Conservation (phyloP, 257 asterid genomes). For the Ehretia macrophylla region DNA sequence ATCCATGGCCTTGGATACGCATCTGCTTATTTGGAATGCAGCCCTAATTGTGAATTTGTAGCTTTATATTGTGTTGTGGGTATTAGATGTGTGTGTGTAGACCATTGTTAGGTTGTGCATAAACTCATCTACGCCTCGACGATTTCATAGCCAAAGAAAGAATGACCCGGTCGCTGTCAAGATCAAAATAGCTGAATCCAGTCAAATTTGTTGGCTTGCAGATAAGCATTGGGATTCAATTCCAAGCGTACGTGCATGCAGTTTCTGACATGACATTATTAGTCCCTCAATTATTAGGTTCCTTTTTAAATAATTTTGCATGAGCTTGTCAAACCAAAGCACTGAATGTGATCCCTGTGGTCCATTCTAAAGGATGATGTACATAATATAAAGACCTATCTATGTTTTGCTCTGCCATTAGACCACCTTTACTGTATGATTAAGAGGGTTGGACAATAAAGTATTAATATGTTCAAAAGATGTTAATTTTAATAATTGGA, state of each 20-base stretch:
- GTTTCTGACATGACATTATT: conserved; percentile 17
- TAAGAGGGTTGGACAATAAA: too few species aligned
- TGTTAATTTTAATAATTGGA: too few species aligned
- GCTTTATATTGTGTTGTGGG: too few species aligned
- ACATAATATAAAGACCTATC: too few species aligned
- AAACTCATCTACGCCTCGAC: conserved; percentile 28
- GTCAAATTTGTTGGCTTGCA: conserved; percentile 21
- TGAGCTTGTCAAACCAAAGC: not conserved
- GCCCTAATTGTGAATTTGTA: too few species aligned
- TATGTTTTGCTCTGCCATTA: too few species aligned
- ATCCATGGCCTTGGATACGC: too few species aligned
- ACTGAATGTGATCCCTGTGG: not conserved
- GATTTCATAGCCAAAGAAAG: conserved; percentile 29
- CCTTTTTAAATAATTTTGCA: not conserved
- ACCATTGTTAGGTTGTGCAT: conserved; percentile 31
- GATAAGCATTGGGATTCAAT: conserved; percentile 5
- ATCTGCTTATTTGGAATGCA: not conserved
- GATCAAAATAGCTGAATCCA: conserved; percentile 7
- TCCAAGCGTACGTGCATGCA: conserved; percentile 1
- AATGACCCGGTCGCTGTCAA: conserved; percentile 29
- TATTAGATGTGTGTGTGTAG: conserved; percentile 34
- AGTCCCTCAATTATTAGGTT: conserved; percentile 14
- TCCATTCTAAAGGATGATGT: too few species aligned
- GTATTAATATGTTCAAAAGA: too few species aligned
- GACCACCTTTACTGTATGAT: too few species aligned